Conservation (phyloP, 2,329 filamentous ascomycete genomes). For the Aspergillus melleus region DNA sequence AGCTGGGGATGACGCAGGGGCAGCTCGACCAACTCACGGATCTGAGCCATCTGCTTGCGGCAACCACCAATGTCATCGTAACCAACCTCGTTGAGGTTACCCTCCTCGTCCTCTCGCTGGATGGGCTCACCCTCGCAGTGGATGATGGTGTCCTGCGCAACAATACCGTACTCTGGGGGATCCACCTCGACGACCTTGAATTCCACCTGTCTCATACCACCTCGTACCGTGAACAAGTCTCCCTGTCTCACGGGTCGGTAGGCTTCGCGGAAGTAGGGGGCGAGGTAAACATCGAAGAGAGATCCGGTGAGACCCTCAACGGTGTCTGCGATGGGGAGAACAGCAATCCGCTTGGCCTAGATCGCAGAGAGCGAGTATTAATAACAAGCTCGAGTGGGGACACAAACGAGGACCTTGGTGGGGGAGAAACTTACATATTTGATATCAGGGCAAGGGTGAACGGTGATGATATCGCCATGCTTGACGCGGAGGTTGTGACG, state of each 20-base stretch:
- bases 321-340: slow-evolving; percentile 96
- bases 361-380: slow-evolving; percentile 21
- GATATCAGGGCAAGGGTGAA: slow-evolving; percentile 97
- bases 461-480: slow-evolving; percentile 96
- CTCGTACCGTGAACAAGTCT: slow-evolving; percentile 94
- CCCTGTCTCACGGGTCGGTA: slow-evolving; percentile 97
- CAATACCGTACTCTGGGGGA: slow-evolving; percentile 96
- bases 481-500: slow-evolving; percentile 98
- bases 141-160: slow-evolving; percentile 97
- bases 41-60: slow-evolving; percentile 99
- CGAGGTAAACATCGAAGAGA: slow-evolving; percentile 98
- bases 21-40: slow-evolving; percentile 96
- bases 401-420: not conserved
- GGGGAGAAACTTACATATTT: slow-evolving; percentile 81
- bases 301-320: slow-evolving; percentile 97
- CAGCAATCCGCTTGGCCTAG: slow-evolving; percentile 96
- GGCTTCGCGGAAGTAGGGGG: slow-evolving; percentile 98
- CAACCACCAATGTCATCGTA: slow-evolving; percentile 99
- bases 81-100: slow-evolving; percentile 97
- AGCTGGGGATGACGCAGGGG: slow-evolving; percentile 95
- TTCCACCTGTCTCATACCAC: slow-evolving; percentile 98
- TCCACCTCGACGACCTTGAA: slow-evolving; percentile 99
- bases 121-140: slow-evolving; percentile 98
- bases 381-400: slow-evolving; percentile 1
- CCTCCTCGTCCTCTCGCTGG: slow-evolving; percentile 97